Evolutionary conservation across 2,329 filamentous ascomycete species (phyloP), one percentile per base, ranked within the genome.

Genomic region (Shiraia sp.): DNA sequence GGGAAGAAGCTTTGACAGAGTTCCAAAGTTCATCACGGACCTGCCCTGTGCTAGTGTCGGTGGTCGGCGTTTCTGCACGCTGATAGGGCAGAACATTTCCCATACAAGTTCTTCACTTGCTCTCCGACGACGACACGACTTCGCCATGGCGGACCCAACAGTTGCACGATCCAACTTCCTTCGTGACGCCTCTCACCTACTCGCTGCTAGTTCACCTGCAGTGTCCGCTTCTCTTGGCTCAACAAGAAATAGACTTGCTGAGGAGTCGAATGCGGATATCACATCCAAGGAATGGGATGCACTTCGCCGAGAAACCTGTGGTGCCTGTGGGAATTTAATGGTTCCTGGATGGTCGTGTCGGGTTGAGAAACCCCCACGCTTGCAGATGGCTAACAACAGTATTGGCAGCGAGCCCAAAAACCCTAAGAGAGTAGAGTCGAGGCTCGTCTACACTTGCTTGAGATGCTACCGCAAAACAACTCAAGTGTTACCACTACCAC

Each of bases 271-370:
- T 26, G 27, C 61, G 9, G 51, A 57, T 24, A 36, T 54, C 14
- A 26, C 59, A 13, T 49, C 43, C 27, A 68, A 63, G 44, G 62
- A 66, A 32, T 48, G 42, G 39, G 61, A 65, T 39, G 52, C 60
- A 27, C 54, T 59, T 33, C 59, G 57, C 30, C 56, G 64, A 40
- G 55, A 59, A 8, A 42, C 63, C 10, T 73, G 71, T 42, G 55
- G 59, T 30, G 62, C 67, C 10, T 73, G 71, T 40, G 71, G 71
- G 5, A 65, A 53, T 36, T 34, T 61, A 5, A 51, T 72, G 50
- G 45, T 72, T 30, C 61, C 66, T n/a, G 68, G 68, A 40, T 63
- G 60, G 57, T 67, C 66, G 37, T 66, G 59, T 37, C 51, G 51
- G 10, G 47, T 63, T 49, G 9, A 53, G 40, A 9, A 41, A 47